Base-by-base conservation (phyloP, 2,329 filamentous ascomycete genomes). In the Trichophyton rubrum region DNA sequence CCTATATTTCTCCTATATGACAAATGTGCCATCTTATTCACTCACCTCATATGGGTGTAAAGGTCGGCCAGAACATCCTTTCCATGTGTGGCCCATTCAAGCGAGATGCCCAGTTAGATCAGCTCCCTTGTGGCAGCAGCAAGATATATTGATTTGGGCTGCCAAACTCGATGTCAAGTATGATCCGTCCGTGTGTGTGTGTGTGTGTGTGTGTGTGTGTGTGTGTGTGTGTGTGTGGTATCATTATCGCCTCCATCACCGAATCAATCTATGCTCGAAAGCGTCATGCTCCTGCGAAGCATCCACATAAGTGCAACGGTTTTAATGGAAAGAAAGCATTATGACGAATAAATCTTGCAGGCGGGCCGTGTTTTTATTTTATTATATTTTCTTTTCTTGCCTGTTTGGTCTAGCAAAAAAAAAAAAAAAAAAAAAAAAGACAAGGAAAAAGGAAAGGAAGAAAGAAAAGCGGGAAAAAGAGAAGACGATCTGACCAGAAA, bases 341-440 rank as follows among this genome's bases (percentile, higher is more conserved):
- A 55, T 55, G 51, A 55, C 51, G 51, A 55, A 35, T 55, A 55
- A 35, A 33, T 35, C n/a, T 33, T 35, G 51, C 15, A 55, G 51
- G 51, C 51, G 30, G 27, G 51, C 51, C 51, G 51, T 55, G 51
- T 35, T 55, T 55, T 35, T 55, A 35, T 51, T 55, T 35, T 55
- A 35, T 55, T 30, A 38, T 55, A 38, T 38, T 55, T 51, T 55
- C 33, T 55, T 55, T 55, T 30, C 13, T 7, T 17, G n/a, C 24
- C 9, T 55, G 35, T 35, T 35, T 35, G 11, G 24, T 2, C 22
- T 15, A 51, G 22, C 20, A 51, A 51, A 51, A 47, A n/a, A 15
- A 24, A 49, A 49, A 55, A 15, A 9, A 9, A 33, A 22, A 17
- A n/a, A 20, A 13, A 33, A 17, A 33, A 17, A 43, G n/a, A n/a